Evolutionary conservation across 1,284 basidiomycete genomes (phyloP).

Genomic region (Veloporphyrellus conicus): DNA sequence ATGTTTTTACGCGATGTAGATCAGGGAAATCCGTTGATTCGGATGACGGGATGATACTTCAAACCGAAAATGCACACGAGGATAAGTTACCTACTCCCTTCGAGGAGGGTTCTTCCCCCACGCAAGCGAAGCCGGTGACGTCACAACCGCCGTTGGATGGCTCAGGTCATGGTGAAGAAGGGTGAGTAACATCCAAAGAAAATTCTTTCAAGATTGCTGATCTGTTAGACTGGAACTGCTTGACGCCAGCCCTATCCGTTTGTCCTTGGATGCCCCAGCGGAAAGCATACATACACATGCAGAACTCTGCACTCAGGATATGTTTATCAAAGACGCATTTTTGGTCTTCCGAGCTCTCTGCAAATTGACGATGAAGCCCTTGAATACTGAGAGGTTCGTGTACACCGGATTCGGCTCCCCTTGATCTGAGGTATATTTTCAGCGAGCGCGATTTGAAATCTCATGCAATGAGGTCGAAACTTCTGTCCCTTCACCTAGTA

Average conservation of each 20-base stretch:
- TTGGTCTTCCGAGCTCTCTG: slow-evolving; percentile 93
- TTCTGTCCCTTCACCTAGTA: slow-evolving; percentile 89
- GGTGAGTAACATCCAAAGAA: slow-evolving; percentile 18
- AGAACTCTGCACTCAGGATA: slow-evolving; percentile 62
- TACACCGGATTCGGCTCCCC: not conserved
- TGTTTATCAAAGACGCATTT: slow-evolving; percentile 95
- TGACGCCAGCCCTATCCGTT: slow-evolving; percentile 6
- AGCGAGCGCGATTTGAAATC: slow-evolving; percentile 92
- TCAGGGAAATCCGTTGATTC: slow-evolving; percentile 34
- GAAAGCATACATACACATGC: slow-evolving; percentile 15
- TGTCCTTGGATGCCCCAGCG: slow-evolving; percentile 7
- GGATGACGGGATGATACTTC: slow-evolving; percentile 20
- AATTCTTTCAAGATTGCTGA: slow-evolving; percentile 7
- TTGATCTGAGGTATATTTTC: slow-evolving; percentile 13
- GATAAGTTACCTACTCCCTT: slow-evolving; percentile 1
- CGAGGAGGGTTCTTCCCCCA: slow-evolving; percentile 3
- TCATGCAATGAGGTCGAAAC: slow-evolving; percentile 92
- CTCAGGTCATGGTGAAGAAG: slow-evolving; percentile 14
- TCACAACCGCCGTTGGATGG: slow-evolving; percentile 6
- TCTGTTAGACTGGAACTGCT: slow-evolving; percentile 3
- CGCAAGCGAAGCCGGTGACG: not conserved
- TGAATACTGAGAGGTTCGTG: slow-evolving; percentile 83
- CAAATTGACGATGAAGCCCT: slow-evolving; percentile 96
- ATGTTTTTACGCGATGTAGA: slow-evolving; percentile 81
- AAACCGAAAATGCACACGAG: slow-evolving; percentile 5